phyloP scores from a whole-genome alignment of 2,329 filamentous ascomycete genomes.

The Colletotrichum spaethianum region DNA sequence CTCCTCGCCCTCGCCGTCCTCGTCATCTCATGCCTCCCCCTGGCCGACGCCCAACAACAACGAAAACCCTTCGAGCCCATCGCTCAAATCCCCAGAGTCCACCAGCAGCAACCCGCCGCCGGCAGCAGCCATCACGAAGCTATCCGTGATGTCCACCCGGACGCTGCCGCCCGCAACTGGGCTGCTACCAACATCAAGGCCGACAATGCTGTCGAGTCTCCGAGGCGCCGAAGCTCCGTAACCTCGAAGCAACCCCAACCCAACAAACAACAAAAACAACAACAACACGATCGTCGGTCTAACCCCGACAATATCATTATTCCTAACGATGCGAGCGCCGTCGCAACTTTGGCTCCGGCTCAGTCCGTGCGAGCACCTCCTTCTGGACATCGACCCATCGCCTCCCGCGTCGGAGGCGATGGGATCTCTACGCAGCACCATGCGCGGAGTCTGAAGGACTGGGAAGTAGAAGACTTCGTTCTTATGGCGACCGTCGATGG shows the following conservation, averaged over 20 bases:
- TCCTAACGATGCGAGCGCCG: constrained; percentile 88
- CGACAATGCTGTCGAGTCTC: constrained; percentile 44
- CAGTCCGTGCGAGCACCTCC: constrained; percentile 93
- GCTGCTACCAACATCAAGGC: constrained; percentile 50
- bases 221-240: constrained; percentile 39
- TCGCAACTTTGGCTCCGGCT: constrained; percentile 98
- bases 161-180: constrained; percentile 49
- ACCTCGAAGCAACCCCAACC: constrained; percentile 42
- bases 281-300: constrained; percentile 46
- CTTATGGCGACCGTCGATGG: constrained; percentile 99
- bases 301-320: constrained; percentile 51
- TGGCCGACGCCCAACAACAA: constrained; percentile 77
- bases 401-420: constrained; percentile 67
- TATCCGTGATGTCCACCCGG: constrained; percentile 40
- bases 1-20: constrained; percentile 71
- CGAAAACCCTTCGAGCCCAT: constrained; percentile 49
- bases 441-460: constrained; percentile 98
- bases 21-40: constrained; percentile 67
- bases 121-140: constrained; percentile 28
- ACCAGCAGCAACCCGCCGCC: constrained; percentile 25
- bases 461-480: constrained; percentile 99
- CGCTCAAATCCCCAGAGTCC: constrained; percentile 22
- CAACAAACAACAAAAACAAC: constrained; percentile 47
- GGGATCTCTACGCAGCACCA: constrained; percentile 85
- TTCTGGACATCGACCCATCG: constrained; percentile 74